Base-by-base conservation (phyloP, 2,329 filamentous ascomycete species). In the Graphium sp. region DNA sequence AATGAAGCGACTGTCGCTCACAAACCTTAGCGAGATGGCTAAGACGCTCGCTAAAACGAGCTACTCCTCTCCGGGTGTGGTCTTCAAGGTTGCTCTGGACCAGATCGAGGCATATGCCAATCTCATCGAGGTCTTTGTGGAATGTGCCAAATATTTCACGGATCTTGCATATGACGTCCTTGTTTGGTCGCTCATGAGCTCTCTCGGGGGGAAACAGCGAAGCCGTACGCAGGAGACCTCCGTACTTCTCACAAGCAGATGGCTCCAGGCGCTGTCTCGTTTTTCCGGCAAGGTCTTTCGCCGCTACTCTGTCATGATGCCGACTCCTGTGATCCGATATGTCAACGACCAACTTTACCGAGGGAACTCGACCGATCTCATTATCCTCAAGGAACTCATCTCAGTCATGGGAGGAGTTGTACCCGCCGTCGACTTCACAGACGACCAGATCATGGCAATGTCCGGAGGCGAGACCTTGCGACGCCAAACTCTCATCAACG, bases 91-190 rank as follows among this genome's bases (percentile, higher is more conserved):
- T 32, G 83, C 85, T 6, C 71, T 98, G 33, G 75, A 75, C 36
- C 85, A 94, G 49, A 82, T 94, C 34, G 85, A 98, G 50, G 76
- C 79, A 0, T 98, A 98, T 48, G 80, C 79, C 46, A 98, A 95
- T 45, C 66, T 98, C 35, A 93, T 93, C 32, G 82, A 93, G 35
- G 82, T 83, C 5, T 82, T 98, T 35, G 85, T 95, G 10, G 84
- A 94, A 46, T 94, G 85, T 44, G 84, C 82, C 22, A 77, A 82
- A 41, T 94, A 94, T 47, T 94, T 95, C 41, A 93, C 87, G 2
- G 74, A 81, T 31, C 58, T 98, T 21, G 87, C 82, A 1, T 93
- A 93, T 46, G 89, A 98, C 49, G 81, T 93, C 18, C 61, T 98
- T 24, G 80, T 83, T 4, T 98, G 87, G 84, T 82, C 83, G 13